Conservation (phyloP, 768 basidiomycete species). For the Rhodotorula diobovata region DNA sequence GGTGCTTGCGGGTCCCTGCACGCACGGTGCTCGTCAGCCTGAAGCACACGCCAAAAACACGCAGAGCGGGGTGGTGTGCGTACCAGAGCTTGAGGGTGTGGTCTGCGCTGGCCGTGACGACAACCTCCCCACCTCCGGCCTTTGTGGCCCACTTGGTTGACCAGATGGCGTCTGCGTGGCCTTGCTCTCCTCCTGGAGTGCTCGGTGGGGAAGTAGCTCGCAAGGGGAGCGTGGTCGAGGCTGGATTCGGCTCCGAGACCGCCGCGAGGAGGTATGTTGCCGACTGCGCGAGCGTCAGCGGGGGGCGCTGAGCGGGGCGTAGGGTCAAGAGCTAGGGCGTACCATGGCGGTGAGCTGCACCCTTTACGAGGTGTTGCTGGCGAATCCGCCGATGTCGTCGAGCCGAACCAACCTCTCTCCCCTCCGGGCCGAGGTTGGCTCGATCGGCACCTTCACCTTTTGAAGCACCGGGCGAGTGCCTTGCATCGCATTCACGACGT, state of each 20-base stretch:
- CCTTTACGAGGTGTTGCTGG: not conserved
- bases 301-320: too few species aligned
- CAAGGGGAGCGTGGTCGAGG: not conserved
- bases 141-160: not conserved
- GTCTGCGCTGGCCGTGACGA: slow-evolving; percentile 24
- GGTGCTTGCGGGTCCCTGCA: slow-evolving; percentile 17
- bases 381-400: not conserved
- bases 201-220: not conserved
- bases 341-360: not conserved
- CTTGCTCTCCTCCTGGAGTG: not conserved
- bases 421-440: too few species aligned
- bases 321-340: not conserved
- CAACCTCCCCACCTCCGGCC: slow-evolving; percentile 19
- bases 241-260: not conserved
- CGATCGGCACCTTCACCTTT: too few species aligned
- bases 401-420: too few species aligned
- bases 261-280: slow-evolving; percentile 27
- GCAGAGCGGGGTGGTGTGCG: not conserved
- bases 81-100: slow-evolving; percentile 33
- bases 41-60: too few species aligned
- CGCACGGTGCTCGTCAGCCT: not conserved
- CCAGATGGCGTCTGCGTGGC: slow-evolving; percentile 37
- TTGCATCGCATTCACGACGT: too few species aligned
- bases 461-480: too few species aligned
- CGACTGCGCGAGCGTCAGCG: not conserved